A percentile compares a stretch with the other conserved stretches of the same genome.
These are phyloP conservation scores for Beauveria medogensis DNA, from an alignment of 2,329 filamentous ascomycete genomes.

Conservation along the genomic window DNA sequence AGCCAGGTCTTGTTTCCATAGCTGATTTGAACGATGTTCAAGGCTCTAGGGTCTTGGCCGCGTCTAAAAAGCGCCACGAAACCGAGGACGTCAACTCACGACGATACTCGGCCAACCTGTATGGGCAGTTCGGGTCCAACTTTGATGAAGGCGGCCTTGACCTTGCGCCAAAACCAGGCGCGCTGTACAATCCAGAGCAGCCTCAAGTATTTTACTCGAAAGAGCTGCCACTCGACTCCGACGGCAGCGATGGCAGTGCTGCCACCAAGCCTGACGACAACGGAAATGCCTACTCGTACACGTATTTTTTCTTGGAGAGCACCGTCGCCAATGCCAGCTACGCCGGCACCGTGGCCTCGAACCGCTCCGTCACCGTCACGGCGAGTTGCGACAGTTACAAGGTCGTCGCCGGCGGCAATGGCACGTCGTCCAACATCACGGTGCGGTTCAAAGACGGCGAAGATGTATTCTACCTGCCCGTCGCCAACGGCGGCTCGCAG, in stretches of 20 bases:
- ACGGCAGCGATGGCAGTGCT: too few species aligned
- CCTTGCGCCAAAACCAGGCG: constrained; percentile 21
- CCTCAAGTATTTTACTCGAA: constrained; percentile 25
- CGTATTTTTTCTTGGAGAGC: constrained; percentile 2
- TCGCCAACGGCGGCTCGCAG: constrained; percentile 24
- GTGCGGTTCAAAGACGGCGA: constrained; percentile 18
- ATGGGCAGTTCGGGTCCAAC: constrained; percentile 29
- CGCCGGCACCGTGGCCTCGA: constrained; percentile 22
- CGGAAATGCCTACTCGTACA: constrained; percentile 15
- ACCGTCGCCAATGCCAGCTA: constrained; percentile 9
- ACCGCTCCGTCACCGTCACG: constrained; percentile 23
- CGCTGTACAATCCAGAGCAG: constrained; percentile 23
- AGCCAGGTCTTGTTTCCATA: constrained; percentile 26
- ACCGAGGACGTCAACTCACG: constrained; percentile 11
- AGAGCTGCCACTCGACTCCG: not conserved
- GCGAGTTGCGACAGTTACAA: constrained; percentile 23
- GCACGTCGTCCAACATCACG: constrained; percentile 18
- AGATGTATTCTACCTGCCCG: constrained; percentile 16
- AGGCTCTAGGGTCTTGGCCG: constrained; percentile 24
- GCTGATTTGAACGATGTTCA: constrained; percentile 29
- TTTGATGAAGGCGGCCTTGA: constrained; percentile 16
- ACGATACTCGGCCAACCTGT: constrained; percentile 16
- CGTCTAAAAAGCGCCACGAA: constrained; percentile 27
- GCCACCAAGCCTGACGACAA: not conserved
- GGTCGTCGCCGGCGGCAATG: constrained; percentile 25